A percentile compares a stretch with the other conserved stretches of the same genome.
These are phyloP conservation scores for Suillus luteus DNA, from an alignment of 768 basidiomycete genomes.

Conservation along the genomic window DNA sequence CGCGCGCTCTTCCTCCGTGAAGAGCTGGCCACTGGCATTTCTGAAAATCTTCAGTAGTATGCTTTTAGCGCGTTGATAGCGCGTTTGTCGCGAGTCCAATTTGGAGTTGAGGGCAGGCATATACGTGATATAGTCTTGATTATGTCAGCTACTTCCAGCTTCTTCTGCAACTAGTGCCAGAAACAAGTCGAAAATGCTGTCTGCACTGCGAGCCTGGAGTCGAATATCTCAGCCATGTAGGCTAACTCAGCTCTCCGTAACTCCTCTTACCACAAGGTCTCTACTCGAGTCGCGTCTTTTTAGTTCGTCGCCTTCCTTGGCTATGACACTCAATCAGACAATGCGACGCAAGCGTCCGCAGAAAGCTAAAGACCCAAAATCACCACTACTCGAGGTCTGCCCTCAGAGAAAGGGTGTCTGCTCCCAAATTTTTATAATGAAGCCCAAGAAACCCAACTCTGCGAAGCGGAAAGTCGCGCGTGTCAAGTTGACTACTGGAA, in stretches of 20 bases:
- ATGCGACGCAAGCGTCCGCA: constrained; percentile 73
- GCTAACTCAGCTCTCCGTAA: constrained; percentile 5
- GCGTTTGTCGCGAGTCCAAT: constrained; percentile 17
- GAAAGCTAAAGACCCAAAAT: constrained; percentile 47
- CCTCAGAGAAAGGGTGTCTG: constrained; percentile 94
- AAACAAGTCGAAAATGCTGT: constrained; percentile 24
- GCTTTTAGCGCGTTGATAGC: constrained; percentile 2
- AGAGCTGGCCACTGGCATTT: constrained; percentile 35
- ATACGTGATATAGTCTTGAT: constrained; percentile 23
- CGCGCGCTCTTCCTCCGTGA: constrained; percentile 40
- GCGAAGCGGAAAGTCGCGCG: constrained; percentile 96
- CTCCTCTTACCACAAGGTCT: constrained; percentile 7
- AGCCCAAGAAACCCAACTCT: constrained; percentile 98
- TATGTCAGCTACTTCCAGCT: constrained; percentile 11
- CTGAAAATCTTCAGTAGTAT: constrained; percentile 1
- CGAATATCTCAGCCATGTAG: constrained; percentile 26
- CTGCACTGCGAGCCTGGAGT: constrained; percentile 22
- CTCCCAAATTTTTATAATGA: constrained; percentile 73
- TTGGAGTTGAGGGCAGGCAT: constrained; percentile 30
- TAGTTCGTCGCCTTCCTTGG: constrained; percentile 58
- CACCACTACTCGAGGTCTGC: constrained; percentile 78
- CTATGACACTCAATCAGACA: constrained; percentile 84
- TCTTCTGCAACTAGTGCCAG: constrained; percentile 1
- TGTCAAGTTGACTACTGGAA: constrained; percentile 89
- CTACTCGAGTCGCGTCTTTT: constrained; percentile 50